A percentile compares a stretch with the other conserved stretches of the same genome.
phyloP scores from a whole-genome alignment of 108 stramenopile genomes.

The Skeletonema tropicum region DNA sequence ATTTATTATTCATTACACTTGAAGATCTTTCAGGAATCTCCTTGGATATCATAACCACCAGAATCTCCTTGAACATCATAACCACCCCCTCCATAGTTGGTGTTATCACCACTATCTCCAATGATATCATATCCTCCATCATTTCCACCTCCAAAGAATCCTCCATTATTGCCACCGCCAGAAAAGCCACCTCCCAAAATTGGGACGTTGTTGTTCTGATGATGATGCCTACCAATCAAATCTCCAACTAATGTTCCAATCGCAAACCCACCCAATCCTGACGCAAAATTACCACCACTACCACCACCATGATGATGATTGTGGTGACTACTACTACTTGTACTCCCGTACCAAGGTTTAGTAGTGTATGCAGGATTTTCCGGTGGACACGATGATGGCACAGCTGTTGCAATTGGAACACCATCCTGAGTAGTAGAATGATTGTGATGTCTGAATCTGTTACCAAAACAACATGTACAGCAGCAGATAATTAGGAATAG shows the following conservation, averaged over 20 bases:
- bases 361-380: conserved; percentile 22
- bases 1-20: too few species aligned
- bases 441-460: neutral
- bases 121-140: conserved; percentile 6
- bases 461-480: conserved; percentile 7
- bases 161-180: too few species aligned
- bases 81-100: too few species aligned
- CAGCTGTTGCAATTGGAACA: conserved; percentile 22
- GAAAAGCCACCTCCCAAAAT: conserved; percentile 1
- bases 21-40: conserved; percentile 22
- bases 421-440: neutral
- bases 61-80: conserved; percentile 14
- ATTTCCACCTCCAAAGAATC: neutral
- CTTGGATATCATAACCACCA: conserved; percentile 34
- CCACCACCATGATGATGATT: too few species aligned
- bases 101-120: conserved; percentile 20
- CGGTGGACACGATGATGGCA: conserved; percentile 18
- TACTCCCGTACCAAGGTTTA: conserved; percentile 19
- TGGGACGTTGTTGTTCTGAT: conserved; percentile 14
- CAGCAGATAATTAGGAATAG: conserved; percentile 12
- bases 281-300: conserved; percentile 37
- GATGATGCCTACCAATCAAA: conserved; percentile 27
- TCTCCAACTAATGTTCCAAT: conserved; percentile 34
- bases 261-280: conserved; percentile 43
- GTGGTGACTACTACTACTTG: neutral